Percentiles rank a stretch among this genome's conserved stretches.
These are phyloP conservation scores for Fusarium clavum DNA, from an alignment of 2,329 filamentous ascomycete genomes.

Conservation along the genomic window DNA sequence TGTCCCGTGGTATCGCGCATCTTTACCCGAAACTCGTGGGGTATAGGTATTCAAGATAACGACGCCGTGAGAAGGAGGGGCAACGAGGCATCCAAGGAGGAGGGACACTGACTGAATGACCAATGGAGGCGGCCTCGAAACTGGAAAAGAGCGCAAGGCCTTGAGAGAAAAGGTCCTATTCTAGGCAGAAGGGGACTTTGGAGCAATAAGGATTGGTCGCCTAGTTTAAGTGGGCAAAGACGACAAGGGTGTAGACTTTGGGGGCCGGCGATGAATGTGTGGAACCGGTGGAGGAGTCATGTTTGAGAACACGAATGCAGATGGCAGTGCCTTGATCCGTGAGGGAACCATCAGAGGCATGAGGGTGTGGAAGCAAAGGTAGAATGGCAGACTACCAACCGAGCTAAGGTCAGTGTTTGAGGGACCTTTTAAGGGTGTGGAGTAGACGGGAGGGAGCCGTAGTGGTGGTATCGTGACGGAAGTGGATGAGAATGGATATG, in stretches of 20 bases:
- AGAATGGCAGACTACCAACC: conserved; percentile 12
- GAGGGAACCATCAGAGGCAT: conserved; percentile 9
- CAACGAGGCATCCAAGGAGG: conserved; percentile 30
- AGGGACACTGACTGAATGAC: conserved; percentile 20
- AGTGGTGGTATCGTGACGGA: conserved; percentile 33
- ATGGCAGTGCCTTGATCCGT: conserved; percentile 27
- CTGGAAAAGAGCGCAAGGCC: conserved; percentile 23
- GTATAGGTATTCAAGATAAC: conserved; percentile 16
- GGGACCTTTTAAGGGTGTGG: conserved; percentile 23
- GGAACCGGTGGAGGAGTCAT: conserved; percentile 27
- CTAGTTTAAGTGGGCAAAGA: conserved; percentile 27
- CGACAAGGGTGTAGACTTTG: conserved; percentile 26
- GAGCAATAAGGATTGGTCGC: conserved; percentile 28
- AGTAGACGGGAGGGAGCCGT: conserved; percentile 29
- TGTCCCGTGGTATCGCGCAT: conserved; percentile 37
- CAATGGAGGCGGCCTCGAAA: conserved; percentile 26
- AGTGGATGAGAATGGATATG: conserved; percentile 20
- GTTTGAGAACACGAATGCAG: conserved; percentile 27
- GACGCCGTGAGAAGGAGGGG: conserved; percentile 26
- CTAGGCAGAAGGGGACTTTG: conserved; percentile 39
- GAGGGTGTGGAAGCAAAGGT: conserved; percentile 17
- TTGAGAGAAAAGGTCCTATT: conserved; percentile 34
- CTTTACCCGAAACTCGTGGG: conserved; percentile 17
- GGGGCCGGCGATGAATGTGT: conserved; percentile 19
- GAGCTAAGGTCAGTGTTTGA: conserved; percentile 20